phyloP scores from a whole-genome alignment of 331 rosid genomes.

The Erythrophleum ivorense region DNA sequence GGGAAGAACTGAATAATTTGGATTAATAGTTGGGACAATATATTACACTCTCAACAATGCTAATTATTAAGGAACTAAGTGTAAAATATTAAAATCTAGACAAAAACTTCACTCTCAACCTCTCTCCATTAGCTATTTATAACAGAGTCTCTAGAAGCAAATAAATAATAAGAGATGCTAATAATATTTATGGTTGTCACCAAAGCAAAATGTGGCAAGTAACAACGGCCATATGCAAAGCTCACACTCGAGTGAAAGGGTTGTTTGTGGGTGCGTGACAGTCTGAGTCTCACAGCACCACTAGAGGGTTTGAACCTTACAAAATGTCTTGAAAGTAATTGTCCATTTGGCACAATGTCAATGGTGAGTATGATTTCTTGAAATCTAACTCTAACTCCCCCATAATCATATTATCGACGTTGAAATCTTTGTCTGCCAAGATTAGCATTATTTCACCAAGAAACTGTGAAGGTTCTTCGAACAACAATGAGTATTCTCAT shows the following conservation, averaged over 20 bases:
- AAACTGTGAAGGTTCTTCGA: constrained; percentile 41
- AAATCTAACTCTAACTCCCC: constrained; percentile 45
- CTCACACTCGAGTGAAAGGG: too few relatives aligned
- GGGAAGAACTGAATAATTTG: background rate
- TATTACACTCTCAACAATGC: constrained; percentile 33
- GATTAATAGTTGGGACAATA: constrained; percentile 19
- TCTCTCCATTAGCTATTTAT: constrained; percentile 41
- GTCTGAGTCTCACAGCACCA: constrained; percentile 51
- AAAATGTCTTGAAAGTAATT: constrained; percentile 80
- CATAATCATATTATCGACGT: constrained; percentile 22
- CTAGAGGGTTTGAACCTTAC: constrained; percentile 71
- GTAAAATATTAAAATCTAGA: constrained; percentile 22
- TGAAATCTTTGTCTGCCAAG: constrained; percentile 40
- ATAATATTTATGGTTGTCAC: constrained; percentile 21
- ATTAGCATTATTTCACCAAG: constrained; percentile 45
- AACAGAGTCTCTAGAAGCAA: constrained; percentile 43
- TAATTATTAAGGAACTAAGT: constrained; percentile 35
- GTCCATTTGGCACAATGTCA: constrained; percentile 58
- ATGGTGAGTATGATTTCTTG: constrained; percentile 45
- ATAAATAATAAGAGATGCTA: constrained; percentile 18
- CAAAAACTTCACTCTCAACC: constrained; percentile 56
- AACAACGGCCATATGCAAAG: constrained; percentile 41
- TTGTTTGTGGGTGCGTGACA: too few relatives aligned
- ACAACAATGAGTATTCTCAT: constrained; percentile 46
- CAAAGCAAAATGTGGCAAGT: constrained; percentile 67